phyloP scores from a whole-genome alignment of 306 rosid species.

The Leucaena leucocephala region DNA sequence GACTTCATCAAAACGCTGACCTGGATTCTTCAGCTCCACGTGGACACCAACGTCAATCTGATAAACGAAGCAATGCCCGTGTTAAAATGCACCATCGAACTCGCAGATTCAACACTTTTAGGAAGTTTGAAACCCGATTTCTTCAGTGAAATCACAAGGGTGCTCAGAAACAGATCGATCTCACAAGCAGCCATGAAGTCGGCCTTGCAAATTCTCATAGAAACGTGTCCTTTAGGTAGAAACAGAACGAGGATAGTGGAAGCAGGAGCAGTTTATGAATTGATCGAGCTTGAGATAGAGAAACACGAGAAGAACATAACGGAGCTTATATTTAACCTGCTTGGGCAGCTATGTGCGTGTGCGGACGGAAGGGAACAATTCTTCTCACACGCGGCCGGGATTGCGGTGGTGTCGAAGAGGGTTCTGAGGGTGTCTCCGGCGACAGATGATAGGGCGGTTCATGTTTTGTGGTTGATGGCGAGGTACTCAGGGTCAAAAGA shows the following conservation, averaged over 20 bases:
- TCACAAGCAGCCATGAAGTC: slow-evolving; percentile 54
- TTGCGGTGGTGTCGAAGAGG: slow-evolving; percentile 70
- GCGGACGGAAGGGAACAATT: slow-evolving; percentile 81
- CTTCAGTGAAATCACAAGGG: slow-evolving; percentile 48
- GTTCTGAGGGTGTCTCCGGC: slow-evolving; percentile 66
- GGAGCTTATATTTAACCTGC: slow-evolving; percentile 57
- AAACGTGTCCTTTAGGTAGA: slow-evolving; percentile 51
- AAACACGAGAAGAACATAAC: slow-evolving; percentile 52
- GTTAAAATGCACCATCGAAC: slow-evolving; percentile 45
- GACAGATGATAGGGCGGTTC: slow-evolving; percentile 60
- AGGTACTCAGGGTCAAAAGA: slow-evolving; percentile 48
- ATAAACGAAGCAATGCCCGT: slow-evolving; percentile 54
- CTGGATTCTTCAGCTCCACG: slow-evolving; percentile 52
- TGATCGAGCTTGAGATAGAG: slow-evolving; percentile 61
- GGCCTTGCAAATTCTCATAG: slow-evolving; percentile 43
- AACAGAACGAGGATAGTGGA: slow-evolving; percentile 62
- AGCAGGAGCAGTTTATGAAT: slow-evolving; percentile 54
- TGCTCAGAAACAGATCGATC: slow-evolving; percentile 37
- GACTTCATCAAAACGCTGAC: slow-evolving; percentile 60
- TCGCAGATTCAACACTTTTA: slow-evolving; percentile 39
- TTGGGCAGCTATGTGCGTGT: slow-evolving; percentile 55
- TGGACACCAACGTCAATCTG: slow-evolving; percentile 31
- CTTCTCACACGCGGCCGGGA: slow-evolving; percentile 55
- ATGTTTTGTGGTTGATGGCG: slow-evolving; percentile 50
- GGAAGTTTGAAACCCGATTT: slow-evolving; percentile 51